phyloP scores from a whole-genome alignment of 2,329 filamentous ascomycete genomes.

The Dactylella cylindrospora region DNA sequence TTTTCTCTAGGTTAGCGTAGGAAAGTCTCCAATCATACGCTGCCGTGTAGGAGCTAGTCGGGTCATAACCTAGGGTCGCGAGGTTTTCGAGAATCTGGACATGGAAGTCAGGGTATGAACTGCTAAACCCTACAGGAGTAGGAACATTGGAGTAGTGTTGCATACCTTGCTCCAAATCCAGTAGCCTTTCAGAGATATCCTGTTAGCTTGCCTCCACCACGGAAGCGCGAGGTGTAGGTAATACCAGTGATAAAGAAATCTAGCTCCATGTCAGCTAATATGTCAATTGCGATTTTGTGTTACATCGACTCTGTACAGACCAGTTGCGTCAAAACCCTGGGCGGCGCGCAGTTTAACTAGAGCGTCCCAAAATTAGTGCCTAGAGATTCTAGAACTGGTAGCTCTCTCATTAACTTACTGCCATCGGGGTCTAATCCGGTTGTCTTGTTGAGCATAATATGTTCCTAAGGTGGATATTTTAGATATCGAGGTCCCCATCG shows the following conservation, averaged over 20 bases:
- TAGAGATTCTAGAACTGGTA: too few relatives aligned
- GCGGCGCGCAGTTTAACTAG: slow-evolving; percentile 91
- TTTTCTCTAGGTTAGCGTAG: slow-evolving; percentile 81
- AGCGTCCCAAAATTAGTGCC: too few relatives aligned
- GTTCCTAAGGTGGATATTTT: slow-evolving; percentile 58
- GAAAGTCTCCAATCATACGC: slow-evolving; percentile 90
- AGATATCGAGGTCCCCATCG: neutral
- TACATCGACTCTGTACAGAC: too few relatives aligned
- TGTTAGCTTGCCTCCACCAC: neutral
- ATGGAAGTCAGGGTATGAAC: too few relatives aligned
- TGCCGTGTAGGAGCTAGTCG: slow-evolving; percentile 69
- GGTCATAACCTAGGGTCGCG: slow-evolving; percentile 93
- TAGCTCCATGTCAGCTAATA: too few relatives aligned
- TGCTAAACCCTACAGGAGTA: neutral
- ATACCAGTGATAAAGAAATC: slow-evolving; percentile 84
- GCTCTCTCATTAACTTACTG: too few relatives aligned
- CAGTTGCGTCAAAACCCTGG: slow-evolving; percentile 62
- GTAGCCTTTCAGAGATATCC: slow-evolving; percentile 60
- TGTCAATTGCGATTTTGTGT: too few relatives aligned
- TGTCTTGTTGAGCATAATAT: slow-evolving; percentile 92
- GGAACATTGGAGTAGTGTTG: too few relatives aligned
- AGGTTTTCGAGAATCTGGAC: slow-evolving; percentile 95
- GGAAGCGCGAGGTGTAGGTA: neutral
- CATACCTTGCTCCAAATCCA: slow-evolving; percentile 81
- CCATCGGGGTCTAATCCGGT: slow-evolving; percentile 88